These are phyloP conservation scores for Fraxinus nigra DNA, from an alignment of 305 asterid genomes.

Conservation along the genomic window DNA sequence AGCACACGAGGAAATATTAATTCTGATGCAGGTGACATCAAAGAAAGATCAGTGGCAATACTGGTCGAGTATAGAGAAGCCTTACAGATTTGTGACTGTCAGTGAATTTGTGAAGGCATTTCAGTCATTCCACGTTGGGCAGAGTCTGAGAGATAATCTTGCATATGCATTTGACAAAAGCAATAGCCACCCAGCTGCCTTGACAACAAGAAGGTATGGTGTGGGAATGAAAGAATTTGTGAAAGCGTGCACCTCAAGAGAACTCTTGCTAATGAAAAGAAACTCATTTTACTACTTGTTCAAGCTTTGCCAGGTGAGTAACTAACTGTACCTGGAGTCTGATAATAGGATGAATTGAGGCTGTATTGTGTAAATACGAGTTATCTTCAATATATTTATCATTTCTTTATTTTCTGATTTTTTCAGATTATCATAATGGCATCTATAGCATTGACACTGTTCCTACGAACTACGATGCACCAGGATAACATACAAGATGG, in stretches of 20 bases:
- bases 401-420: background rate
- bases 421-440: conserved; percentile 33
- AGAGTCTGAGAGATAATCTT: conserved; percentile 32
- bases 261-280: conserved; percentile 49
- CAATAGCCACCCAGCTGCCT: conserved; percentile 54
- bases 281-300: conserved; percentile 50
- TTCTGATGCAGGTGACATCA: conserved; percentile 45
- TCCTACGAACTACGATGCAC: conserved; percentile 38
- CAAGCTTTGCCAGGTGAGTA: conserved; percentile 41
- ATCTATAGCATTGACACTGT: conserved; percentile 29
- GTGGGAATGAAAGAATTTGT: conserved; percentile 33
- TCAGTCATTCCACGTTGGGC: conserved; percentile 42
- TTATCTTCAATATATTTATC: background rate
- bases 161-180: conserved; percentile 45
- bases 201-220: conserved; percentile 42
- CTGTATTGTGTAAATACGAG: background rate
- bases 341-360: background rate
- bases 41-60: conserved; percentile 62
- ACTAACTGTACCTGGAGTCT: background rate
- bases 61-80: conserved; percentile 41
- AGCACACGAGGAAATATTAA: background rate
- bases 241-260: conserved; percentile 46
- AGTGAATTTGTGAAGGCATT: conserved; percentile 43
- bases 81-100: conserved; percentile 46
- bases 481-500: conserved; percentile 29